phyloP scores from a whole-genome alignment of 164 flowering plant genomes.

The Kingdonia uniflora region DNA sequence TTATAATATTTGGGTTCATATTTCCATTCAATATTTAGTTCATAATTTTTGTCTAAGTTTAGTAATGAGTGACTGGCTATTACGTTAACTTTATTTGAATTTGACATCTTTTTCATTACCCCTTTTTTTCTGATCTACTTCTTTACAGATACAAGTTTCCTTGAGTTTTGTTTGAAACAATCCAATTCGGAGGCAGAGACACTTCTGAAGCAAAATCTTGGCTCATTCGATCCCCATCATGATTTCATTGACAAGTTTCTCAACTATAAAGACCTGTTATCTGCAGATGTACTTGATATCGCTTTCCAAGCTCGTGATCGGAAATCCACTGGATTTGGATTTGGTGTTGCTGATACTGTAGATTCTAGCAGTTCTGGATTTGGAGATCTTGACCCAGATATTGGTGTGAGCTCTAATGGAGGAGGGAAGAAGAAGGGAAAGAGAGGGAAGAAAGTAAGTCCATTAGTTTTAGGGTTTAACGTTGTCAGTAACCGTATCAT shows the following conservation, averaged over 20 bases:
- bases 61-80: neutral
- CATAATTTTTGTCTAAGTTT: neutral
- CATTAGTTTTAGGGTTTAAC: slow-evolving; percentile 74
- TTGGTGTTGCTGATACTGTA: slow-evolving; percentile 23
- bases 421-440: slow-evolving; percentile 80
- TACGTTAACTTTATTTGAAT: neutral
- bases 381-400: slow-evolving; percentile 24
- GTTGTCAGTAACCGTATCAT: slow-evolving; percentile 95
- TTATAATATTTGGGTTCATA: neutral
- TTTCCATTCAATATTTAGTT: neutral
- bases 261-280: slow-evolving; percentile 74
- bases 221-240: slow-evolving; percentile 67
- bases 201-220: slow-evolving; percentile 70
- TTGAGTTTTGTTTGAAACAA: slow-evolving; percentile 89
- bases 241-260: slow-evolving; percentile 90
- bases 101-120: neutral
- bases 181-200: slow-evolving; percentile 77
- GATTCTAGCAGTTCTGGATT: slow-evolving; percentile 22
- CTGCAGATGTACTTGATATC: slow-evolving; percentile 75
- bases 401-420: slow-evolving; percentile 22
- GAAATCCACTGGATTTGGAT: slow-evolving; percentile 22
- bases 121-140: neutral
- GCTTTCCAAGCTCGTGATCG: slow-evolving; percentile 59
- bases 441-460: slow-evolving; percentile 89
- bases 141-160: slow-evolving; percentile 72